phyloP scores from a whole-genome alignment of 495 filamentous ascomycete species.

The Hyphodiscus hymeniophilus region DNA sequence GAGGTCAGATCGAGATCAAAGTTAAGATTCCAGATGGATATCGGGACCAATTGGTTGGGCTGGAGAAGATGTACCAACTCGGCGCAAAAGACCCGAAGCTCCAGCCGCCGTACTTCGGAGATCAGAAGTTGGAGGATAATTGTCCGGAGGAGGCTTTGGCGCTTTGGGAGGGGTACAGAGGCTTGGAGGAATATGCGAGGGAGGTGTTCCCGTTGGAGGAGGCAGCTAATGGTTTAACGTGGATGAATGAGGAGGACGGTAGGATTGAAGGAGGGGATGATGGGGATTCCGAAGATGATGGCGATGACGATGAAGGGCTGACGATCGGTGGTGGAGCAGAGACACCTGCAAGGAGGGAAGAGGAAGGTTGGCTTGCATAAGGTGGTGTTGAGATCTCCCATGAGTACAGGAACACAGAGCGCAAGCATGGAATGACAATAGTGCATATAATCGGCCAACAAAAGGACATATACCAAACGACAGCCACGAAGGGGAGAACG shows the following conservation, averaged over 20 bases:
- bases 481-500: too few relatives aligned
- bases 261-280: constrained; percentile 12
- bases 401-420: too few relatives aligned
- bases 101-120: constrained; percentile 49
- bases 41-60: constrained; percentile 73
- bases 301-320: constrained; percentile 32
- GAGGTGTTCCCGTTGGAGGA: constrained; percentile 95
- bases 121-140: constrained; percentile 43
- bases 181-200: constrained; percentile 90
- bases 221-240: constrained; percentile 81
- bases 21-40: constrained; percentile 86
- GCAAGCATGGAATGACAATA: too few relatives aligned
- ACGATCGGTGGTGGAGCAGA: constrained; percentile 17
- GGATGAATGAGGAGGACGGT: constrained; percentile 60
- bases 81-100: constrained; percentile 44
- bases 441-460: too few relatives aligned
- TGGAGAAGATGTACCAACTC: constrained; percentile 54
- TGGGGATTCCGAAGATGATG: constrained; percentile 2
- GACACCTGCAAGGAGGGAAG: constrained; percentile 19
- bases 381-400: too few relatives aligned
- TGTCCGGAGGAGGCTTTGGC: constrained; percentile 63
- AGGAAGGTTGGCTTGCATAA: constrained; percentile 23
- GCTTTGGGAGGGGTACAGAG: constrained; percentile 85
- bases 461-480: too few relatives aligned
- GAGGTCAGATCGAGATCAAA: constrained; percentile 71